Percentiles rank a stretch among this genome's conserved stretches.
Conservation (phyloP, 2,329 filamentous ascomycete species). For the Daldinia eschscholtzii region DNA sequence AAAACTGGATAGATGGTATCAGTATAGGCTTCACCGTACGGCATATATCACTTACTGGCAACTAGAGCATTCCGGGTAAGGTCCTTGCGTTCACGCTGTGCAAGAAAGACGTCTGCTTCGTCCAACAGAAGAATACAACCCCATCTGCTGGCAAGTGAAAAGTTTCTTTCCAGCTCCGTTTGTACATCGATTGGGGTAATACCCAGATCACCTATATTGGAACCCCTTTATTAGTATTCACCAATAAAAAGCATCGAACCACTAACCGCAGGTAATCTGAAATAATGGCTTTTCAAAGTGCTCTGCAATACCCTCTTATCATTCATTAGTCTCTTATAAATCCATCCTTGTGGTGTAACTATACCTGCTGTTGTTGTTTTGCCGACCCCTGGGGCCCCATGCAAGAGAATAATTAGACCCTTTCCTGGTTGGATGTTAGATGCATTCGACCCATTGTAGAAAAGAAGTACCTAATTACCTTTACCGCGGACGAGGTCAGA, state of each 20-base stretch:
- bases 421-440: not conserved
- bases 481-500: not conserved
- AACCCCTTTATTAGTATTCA: no score
- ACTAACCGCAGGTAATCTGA: not conserved
- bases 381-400: not conserved
- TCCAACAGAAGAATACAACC: constrained; percentile 7
- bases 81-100: not conserved
- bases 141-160: not conserved
- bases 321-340: not conserved
- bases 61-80: not conserved
- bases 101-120: constrained; percentile 2
- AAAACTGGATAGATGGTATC: not conserved
- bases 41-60: not conserved
- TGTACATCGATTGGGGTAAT: not conserved
- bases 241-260: not conserved
- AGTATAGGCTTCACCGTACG: not conserved
- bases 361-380: constrained; percentile 5
- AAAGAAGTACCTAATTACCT: not conserved
- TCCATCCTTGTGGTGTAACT: not conserved
- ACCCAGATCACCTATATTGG: not conserved
- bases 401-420: not conserved
- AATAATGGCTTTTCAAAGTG: not conserved
- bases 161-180: not conserved
- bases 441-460: not conserved
- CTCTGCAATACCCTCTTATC: not conserved